Base-by-base conservation (phyloP, 2,329 filamentous ascomycete species). In the Magnaporthales sp. region DNA sequence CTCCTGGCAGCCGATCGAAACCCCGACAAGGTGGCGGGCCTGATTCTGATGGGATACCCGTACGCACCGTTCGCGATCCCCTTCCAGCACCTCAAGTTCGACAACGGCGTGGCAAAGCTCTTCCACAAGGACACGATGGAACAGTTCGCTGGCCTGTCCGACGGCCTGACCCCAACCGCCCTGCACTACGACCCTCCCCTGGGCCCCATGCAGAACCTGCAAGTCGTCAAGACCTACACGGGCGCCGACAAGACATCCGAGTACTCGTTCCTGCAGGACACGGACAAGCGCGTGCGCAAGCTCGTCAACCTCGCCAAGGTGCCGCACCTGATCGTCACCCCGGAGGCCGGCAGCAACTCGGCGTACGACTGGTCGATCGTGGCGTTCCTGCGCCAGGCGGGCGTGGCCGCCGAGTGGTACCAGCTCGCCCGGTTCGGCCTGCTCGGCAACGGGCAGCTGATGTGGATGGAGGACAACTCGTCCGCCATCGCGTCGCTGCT, bases 331-430 rank as follows among this genome's bases (percentile, higher is more conserved):
- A 68, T 87, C 19, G 70, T 86, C 29, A 86, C 84, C 0, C 76
- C 77, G 0, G 81, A 86, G 67, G 81, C 85, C 3, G 83, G 82
- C 65, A 80, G 78, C n/a, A 86, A 88, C 72, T 75, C 77, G 2
- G 73, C 76, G 10, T 88, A 83, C 68, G 86, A 89, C 69, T 81
- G 83, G 73, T 85, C 83, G 46, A 85, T 81, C 0, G 79, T 82
- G 1, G 68, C 73, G 13, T 88, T 82, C 71, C 71, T 88, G 71
- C 70, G 73, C 65, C 85, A 88, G 71, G 83, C 80, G 1, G 84
- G 85, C 0, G 77, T 81, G 1, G 67, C 70, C 0, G 77, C 79
- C 1, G 75, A 81, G 2, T 80, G 79, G 74, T 69, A 84, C 46
- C 74, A 78, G 64, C 75, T 87, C 61, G 78, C 75, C 0, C 73